Percentiles rank a stretch among this genome's conserved stretches.
Evolutionary conservation across 2,329 filamentous ascomycete genomes (phyloP).

Genomic region (Sporothrix phasma): DNA sequence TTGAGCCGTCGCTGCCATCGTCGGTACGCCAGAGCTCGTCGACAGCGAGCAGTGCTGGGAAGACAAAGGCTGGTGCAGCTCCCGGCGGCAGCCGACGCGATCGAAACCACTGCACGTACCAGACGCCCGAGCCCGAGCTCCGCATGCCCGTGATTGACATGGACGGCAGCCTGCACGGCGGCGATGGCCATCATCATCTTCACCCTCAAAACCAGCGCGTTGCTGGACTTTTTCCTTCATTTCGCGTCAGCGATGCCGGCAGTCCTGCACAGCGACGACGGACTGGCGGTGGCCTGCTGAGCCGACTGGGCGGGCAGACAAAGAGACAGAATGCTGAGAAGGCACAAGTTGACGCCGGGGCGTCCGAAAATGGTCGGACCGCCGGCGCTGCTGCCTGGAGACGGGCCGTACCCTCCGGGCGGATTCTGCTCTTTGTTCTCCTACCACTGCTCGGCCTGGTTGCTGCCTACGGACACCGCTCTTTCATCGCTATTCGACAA

Average conservation of each 20-base stretch:
- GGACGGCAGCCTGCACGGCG: slow-evolving; percentile 23
- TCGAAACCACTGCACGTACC: slow-evolving; percentile 21
- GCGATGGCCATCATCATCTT: background rate
- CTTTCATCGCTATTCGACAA: background rate
- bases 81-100: background rate
- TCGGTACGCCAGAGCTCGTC: slow-evolving; percentile 26
- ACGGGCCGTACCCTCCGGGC: background rate
- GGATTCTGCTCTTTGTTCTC: background rate
- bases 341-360: background rate
- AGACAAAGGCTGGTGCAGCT: background rate
- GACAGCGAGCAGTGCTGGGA: slow-evolving; percentile 16
- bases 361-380: background rate
- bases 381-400: slow-evolving; percentile 2
- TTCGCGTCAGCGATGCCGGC: slow-evolving; percentile 10
- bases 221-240: slow-evolving; percentile 19
- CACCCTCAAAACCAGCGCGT: slow-evolving; percentile 17
- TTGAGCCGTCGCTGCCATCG: slow-evolving; percentile 41
- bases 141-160: slow-evolving; percentile 42
- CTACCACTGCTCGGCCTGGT: background rate
- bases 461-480: slow-evolving; percentile 2
- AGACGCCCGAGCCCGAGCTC: slow-evolving; percentile 41
- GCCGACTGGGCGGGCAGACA: background rate
- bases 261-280: slow-evolving; percentile 14
- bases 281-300: background rate
- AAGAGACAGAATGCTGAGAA: background rate